Evolutionary conservation across 345 rosid genomes (phyloP).

Genomic region (Mercurialis annua): DNA sequence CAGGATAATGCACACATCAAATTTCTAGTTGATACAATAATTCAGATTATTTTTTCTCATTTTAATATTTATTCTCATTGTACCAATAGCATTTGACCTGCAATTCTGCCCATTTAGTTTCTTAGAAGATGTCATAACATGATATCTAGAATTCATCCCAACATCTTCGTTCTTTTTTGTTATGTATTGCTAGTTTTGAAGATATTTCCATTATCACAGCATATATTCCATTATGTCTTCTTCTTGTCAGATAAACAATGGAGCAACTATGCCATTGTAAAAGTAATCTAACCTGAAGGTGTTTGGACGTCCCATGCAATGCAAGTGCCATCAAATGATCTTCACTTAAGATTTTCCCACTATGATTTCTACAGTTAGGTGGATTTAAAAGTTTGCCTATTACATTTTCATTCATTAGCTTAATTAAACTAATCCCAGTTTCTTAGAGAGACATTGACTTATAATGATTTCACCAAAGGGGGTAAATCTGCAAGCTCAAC

Average conservation of each 20-base stretch:
- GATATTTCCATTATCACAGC: neutral
- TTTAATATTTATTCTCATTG: neutral
- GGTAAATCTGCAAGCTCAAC: conserved; percentile 9
- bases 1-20: neutral
- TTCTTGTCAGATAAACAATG: neutral
- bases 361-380: neutral
- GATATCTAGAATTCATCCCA: conserved; percentile 2
- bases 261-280: neutral
- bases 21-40: conserved; percentile 3
- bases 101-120: neutral
- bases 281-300: neutral
- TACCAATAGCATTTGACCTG: neutral
- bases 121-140: neutral
- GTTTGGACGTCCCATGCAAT: neutral
- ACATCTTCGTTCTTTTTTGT: neutral
- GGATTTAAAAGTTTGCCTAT: neutral
- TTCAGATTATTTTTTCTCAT: neutral
- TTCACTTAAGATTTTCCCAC: neutral
- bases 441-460: neutral
- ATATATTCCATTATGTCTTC: neutral
- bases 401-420: conserved; percentile 3
- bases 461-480: conserved; percentile 2
- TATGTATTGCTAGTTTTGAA: neutral
- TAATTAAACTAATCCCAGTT: neutral
- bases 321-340: neutral